Evolutionary conservation across 1,139 yeast species (phyloP).

Genomic region (Scheffersomyces cryptocercus): DNA sequence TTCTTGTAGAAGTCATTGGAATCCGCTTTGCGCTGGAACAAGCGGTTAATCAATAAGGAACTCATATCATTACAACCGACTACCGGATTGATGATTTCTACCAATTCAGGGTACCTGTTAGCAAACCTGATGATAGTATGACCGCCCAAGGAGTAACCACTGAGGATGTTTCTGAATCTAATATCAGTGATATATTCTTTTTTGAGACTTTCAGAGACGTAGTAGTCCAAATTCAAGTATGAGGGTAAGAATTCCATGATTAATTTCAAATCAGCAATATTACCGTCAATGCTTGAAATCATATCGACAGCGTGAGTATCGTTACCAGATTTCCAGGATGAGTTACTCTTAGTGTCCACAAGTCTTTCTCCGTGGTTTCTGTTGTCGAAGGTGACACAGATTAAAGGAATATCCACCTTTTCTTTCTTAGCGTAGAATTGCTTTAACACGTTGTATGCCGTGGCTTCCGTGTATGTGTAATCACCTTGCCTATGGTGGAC

Average conservation of each 20-base stretch:
- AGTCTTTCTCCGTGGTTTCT: slow-evolving; percentile 62
- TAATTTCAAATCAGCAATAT: slow-evolving; percentile 48
- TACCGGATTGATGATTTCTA: slow-evolving; percentile 45
- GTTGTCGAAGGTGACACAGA: slow-evolving; percentile 57
- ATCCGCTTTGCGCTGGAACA: slow-evolving; percentile 19
- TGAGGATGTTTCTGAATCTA: slow-evolving; percentile 35
- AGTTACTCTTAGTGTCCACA: slow-evolving; percentile 36
- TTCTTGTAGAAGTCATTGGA: slow-evolving; percentile 25
- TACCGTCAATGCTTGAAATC: slow-evolving; percentile 53
- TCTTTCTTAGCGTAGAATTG: slow-evolving; percentile 23
- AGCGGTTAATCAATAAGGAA: slow-evolving; percentile 43
- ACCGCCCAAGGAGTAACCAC: slow-evolving; percentile 65
- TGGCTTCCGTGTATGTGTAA: slow-evolving; percentile 29
- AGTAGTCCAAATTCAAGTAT: slow-evolving; percentile 37
- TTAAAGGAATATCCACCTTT: slow-evolving; percentile 26
- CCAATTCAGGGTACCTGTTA: slow-evolving; percentile 35
- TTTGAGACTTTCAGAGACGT: slow-evolving; percentile 23
- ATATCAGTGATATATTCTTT: slow-evolving; percentile 19
- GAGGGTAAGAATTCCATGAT: slow-evolving; percentile 52
- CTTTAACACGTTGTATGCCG: slow-evolving; percentile 32
- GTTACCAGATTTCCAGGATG: slow-evolving; percentile 51
- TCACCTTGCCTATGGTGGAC: slow-evolving; percentile 39
- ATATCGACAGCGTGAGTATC: slow-evolving; percentile 54
- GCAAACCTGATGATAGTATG: slow-evolving; percentile 56
- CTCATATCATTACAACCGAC: slow-evolving; percentile 49